phyloP scores from a whole-genome alignment of 2,329 filamentous ascomycete species.

The Aureobasidium uvarum region DNA sequence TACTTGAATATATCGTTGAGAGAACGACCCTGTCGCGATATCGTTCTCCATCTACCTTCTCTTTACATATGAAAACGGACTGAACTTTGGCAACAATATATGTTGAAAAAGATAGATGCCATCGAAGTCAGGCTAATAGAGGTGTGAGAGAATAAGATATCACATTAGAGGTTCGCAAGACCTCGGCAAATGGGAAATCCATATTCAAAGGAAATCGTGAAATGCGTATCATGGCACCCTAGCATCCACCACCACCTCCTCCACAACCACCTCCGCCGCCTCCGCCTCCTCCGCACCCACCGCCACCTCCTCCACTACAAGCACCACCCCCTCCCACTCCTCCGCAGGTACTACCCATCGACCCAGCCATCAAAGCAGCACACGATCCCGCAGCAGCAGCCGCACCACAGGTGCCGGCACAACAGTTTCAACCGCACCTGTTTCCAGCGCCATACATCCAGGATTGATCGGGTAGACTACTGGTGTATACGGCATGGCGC shows the following conservation, averaged over 20 bases:
- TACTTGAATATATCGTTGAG: not conserved
- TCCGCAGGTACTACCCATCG: too few species aligned
- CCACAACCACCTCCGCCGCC: constrained; percentile 33
- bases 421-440: constrained; percentile 49
- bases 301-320: constrained; percentile 35
- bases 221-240: not conserved
- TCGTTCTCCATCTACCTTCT: not conserved
- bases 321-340: constrained; percentile 44
- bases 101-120: too few species aligned
- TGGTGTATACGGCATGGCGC: constrained; percentile 35
- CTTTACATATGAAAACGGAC: not conserved
- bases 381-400: constrained; percentile 47
- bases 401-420: constrained; percentile 45
- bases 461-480: constrained; percentile 48
- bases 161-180: too few species aligned
- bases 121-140: too few species aligned
- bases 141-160: too few species aligned
- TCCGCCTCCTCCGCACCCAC: constrained; percentile 47
- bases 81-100: too few species aligned
- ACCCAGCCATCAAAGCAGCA: constrained; percentile 43
- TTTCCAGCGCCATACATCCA: constrained; percentile 44
- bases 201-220: too few species aligned
- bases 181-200: too few species aligned
- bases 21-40: not conserved
- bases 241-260: constrained; percentile 23